These are phyloP conservation scores for Fomitopsis palustris DNA, from an alignment of 1,284 basidiomycete species.

Conservation along the genomic window DNA sequence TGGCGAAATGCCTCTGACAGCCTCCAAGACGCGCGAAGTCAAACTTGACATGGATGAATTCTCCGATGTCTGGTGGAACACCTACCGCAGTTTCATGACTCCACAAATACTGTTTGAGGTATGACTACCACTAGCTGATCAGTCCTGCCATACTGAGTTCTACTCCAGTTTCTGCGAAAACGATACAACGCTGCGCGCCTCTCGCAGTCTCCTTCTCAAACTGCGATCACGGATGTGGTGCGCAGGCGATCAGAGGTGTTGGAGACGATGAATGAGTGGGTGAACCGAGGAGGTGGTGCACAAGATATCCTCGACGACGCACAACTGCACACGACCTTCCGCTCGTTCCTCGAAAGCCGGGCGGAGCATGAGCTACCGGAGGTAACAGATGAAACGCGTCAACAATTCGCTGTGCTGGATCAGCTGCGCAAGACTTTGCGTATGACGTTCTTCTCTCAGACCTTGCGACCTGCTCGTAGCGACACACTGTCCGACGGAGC, in stretches of 20 bases:
- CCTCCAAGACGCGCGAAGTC: conserved; percentile 66
- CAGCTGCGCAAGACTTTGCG: conserved; percentile 40
- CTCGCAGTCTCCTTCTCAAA: conserved; percentile 15
- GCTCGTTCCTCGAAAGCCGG: conserved; percentile 45
- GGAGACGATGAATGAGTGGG: conserved; percentile 65
- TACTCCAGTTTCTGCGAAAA: conserved; percentile 63
- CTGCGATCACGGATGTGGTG: conserved; percentile 25
- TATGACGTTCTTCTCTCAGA: conserved; percentile 51
- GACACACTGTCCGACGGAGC: conserved; percentile 26
- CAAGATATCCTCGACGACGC: conserved; percentile 72
- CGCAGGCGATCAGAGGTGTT: conserved; percentile 54
- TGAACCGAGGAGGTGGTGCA: conserved; percentile 63
- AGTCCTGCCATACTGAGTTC: not conserved
- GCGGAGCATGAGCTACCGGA: conserved; percentile 20
- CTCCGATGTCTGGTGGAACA: conserved; percentile 73
- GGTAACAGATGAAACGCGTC: conserved; percentile 25
- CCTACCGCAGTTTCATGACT: conserved; percentile 74
- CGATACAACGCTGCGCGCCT: conserved; percentile 55
- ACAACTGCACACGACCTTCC: conserved; percentile 54
- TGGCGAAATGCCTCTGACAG: conserved; percentile 71
- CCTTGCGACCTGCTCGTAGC: conserved; percentile 51
- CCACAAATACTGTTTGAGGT: conserved; percentile 83
- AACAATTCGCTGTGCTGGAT: conserved; percentile 44
- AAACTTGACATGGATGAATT: conserved; percentile 71
- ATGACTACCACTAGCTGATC: conserved; percentile 15